Percentiles rank a stretch among this genome's conserved stretches.
phyloP scores from a whole-genome alignment of 495 filamentous ascomycete species.

The Aspergillus wentii region DNA sequence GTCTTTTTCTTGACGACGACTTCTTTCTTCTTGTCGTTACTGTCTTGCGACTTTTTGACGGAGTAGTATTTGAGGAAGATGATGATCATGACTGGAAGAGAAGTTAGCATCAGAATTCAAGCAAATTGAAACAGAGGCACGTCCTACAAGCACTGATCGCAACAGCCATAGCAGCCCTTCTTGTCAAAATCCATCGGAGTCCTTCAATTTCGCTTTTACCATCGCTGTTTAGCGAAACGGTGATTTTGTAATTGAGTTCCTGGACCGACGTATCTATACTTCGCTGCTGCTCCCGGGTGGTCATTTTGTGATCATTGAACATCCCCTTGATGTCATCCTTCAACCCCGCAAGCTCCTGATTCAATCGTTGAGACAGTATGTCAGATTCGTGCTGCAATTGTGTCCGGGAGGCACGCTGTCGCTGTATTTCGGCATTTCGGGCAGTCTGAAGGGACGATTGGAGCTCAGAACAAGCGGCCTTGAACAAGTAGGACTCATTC shows the following conservation, averaged over 20 bases:
- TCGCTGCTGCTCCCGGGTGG: conserved; percentile 77
- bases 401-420: conserved; percentile 74
- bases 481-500: conserved; percentile 90
- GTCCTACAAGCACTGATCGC: conserved; percentile 38
- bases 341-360: conserved; percentile 70
- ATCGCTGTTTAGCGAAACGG: conserved; percentile 78
- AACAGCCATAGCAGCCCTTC: conserved; percentile 79
- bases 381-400: conserved; percentile 92
- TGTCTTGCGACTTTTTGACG: conserved; percentile 24
- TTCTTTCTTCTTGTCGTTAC: conserved; percentile 27
- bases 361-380: conserved; percentile 75
- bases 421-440: conserved; percentile 49
- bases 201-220: conserved; percentile 86
- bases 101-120: conserved; percentile 14
- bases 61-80: conserved; percentile 42
- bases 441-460: conserved; percentile 66
- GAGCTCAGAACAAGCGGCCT: conserved; percentile 89
- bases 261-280: conserved; percentile 78
- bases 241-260: conserved; percentile 92
- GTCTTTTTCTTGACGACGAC: conserved; percentile 23
- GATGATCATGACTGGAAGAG: conserved; percentile 40
- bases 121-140: background rate
- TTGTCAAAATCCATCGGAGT: conserved; percentile 82
- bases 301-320: conserved; percentile 96
- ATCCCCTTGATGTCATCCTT: conserved; percentile 91